Percentiles rank a stretch among this genome's conserved stretches.
Evolutionary conservation across 805 yeast species (phyloP).

Genomic region (Hanseniaspora thailandica): DNA sequence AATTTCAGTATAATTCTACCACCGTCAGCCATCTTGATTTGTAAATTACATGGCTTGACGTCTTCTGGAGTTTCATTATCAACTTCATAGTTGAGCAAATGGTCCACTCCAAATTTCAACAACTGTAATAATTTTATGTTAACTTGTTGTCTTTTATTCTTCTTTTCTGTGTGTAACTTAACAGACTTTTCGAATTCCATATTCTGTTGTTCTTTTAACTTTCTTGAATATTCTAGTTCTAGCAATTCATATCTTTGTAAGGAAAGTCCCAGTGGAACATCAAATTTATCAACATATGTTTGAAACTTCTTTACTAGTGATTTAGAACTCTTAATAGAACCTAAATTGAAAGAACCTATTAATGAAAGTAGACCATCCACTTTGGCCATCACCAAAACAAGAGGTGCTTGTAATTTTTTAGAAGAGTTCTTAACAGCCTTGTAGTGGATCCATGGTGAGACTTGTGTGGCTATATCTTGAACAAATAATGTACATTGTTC

Average conservation of each 20-base stretch:
- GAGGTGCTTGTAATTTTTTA: background rate
- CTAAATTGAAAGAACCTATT: constrained; percentile 1
- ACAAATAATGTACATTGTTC: constrained; percentile 1
- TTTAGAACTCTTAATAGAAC: background rate
- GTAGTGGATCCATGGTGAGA: constrained; percentile 9
- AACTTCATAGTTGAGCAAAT: constrained; percentile 3
- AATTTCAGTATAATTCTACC: constrained; percentile 23
- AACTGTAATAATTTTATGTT: constrained; percentile 19
- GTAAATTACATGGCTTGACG: constrained; percentile 22
- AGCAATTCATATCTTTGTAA: constrained; percentile 23
- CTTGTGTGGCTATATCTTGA: constrained; percentile 10
- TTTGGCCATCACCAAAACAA: constrained; percentile 8
- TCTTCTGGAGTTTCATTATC: background rate
- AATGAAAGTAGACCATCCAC: constrained; percentile 11
- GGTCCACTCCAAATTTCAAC: constrained; percentile 20
- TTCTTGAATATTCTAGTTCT: constrained; percentile 47
- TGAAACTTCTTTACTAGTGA: constrained; percentile 1
- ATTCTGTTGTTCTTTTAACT: constrained; percentile 53
- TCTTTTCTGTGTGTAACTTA: constrained; percentile 44
- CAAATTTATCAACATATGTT: constrained; percentile 7
- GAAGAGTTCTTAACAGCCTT: background rate
- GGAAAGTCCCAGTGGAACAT: constrained; percentile 7
- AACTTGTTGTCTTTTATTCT: constrained; percentile 31
- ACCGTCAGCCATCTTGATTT: constrained; percentile 28
- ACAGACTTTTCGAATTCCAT: constrained; percentile 53